These are phyloP conservation scores for Triangularia setosa DNA, from an alignment of 2,329 filamentous ascomycete genomes.

Conservation along the genomic window DNA sequence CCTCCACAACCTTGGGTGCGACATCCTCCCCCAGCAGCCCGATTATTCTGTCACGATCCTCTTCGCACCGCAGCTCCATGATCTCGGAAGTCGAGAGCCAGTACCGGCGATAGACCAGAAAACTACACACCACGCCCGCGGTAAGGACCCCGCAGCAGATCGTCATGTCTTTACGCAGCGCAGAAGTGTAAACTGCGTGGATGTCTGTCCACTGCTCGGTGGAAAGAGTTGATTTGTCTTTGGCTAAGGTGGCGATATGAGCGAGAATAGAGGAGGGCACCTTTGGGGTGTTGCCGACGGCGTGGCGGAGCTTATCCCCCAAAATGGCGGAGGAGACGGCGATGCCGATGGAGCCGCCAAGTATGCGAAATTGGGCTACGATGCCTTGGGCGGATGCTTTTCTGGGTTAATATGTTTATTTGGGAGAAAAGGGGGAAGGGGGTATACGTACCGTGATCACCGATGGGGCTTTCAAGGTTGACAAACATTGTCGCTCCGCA, in stretches of 20 bases:
- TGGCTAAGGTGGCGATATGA: constrained; percentile 25
- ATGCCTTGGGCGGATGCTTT: constrained; percentile 51
- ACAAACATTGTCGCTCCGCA: constrained; percentile 46
- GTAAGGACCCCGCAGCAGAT: constrained; percentile 41
- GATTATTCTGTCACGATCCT: constrained; percentile 26
- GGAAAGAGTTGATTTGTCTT: constrained; percentile 21
- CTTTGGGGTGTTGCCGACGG: constrained; percentile 25
- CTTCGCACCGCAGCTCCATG: constrained; percentile 23
- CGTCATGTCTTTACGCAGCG: constrained; percentile 46
- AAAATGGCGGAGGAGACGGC: constrained; percentile 45
- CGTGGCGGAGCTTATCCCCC: background rate
- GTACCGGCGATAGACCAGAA: constrained; percentile 38
- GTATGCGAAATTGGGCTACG: constrained; percentile 47
- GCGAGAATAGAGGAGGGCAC: constrained; percentile 27
- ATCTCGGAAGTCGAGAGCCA: constrained; percentile 30
- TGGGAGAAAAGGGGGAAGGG: background rate
- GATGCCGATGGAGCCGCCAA: constrained; percentile 53
- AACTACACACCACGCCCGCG: constrained; percentile 37
- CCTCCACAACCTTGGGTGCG: background rate
- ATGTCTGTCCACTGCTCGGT: constrained; percentile 32
- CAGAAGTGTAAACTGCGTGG: constrained; percentile 39
- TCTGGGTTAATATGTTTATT: background rate
- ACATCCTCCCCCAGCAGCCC: background rate
- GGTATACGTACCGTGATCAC: constrained; percentile 43
- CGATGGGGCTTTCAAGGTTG: constrained; percentile 38